Base-by-base conservation (phyloP, 495 filamentous ascomycete species). In the Aspergillus cavernicola region DNA sequence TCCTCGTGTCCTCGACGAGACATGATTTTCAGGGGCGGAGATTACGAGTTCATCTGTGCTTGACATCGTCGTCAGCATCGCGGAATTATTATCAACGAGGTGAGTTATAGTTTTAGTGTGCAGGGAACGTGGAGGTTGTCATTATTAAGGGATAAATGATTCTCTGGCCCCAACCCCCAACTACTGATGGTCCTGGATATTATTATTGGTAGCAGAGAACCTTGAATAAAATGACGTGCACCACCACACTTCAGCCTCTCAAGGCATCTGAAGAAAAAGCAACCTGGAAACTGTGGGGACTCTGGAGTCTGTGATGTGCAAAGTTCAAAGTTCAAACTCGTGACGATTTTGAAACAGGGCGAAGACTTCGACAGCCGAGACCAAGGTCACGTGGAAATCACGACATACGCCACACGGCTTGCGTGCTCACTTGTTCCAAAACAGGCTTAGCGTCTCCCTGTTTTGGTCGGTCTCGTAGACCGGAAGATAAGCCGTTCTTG, bases 321-420 rank as follows among this genome's bases (percentile, higher is more conserved):
- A 19, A 20, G 4, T 39, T 7, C 19, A 23, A 13, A 41, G 31
- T n/a, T 33, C 31, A 6, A 13, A 33, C 31, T 2, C 7, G n/a
- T n/a, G n/a, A n/a, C n/a, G n/a, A 29, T 29, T n/a, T 24, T 41
- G 20, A 41, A 41, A 41, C 38, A 3, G 13, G 41, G 16, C 24
- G 35, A 19, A 3, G 4, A 6, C 2, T 8, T 6, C 32, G 35
- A 37, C 22, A 36, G 15, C 23, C 23, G 39, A 26, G 11, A 18
- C 13, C n/a, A 6, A n/a, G 19, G 22, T 53, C 49, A 51, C 39
- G 51, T 48, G 46, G 9, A 19, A 16, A 66, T 64, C 61, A 64
- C 64, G 64, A 64, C 64, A 67, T 67, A 41, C 50, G 20, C 53
- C 46, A 47, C 44, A 32, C 33, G 48, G 51, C 51, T 67, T 63